Evolutionary conservation across 2,329 filamentous ascomycete genomes (phyloP).

Genomic region (Tothia fuscella): DNA sequence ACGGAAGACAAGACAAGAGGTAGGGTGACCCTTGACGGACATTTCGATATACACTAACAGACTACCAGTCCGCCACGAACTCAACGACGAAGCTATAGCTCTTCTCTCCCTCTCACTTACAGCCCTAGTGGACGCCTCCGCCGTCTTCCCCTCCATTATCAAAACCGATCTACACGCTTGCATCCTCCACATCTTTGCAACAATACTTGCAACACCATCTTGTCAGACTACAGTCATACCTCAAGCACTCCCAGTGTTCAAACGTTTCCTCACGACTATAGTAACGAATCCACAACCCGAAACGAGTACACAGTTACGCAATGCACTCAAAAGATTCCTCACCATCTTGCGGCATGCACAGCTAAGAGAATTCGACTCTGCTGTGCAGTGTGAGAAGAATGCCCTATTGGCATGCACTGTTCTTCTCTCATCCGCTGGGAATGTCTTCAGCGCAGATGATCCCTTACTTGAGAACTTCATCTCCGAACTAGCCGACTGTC

Average conservation of each 20-base stretch:
- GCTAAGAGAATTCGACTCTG: constrained; percentile 62
- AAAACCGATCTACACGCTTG: constrained; percentile 93
- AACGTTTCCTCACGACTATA: constrained; percentile 75
- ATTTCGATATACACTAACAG: constrained; percentile 2
- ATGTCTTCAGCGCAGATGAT: constrained; percentile 62
- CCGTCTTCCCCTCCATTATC: constrained; percentile 93
- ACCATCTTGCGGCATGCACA: constrained; percentile 67
- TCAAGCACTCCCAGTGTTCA: constrained; percentile 79
- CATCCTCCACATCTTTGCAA: constrained; percentile 92
- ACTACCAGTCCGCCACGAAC: constrained; percentile 53
- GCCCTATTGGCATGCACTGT: constrained; percentile 79
- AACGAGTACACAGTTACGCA: constrained; percentile 61
- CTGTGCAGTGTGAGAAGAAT: constrained; percentile 85
- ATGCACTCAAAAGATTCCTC: constrained; percentile 71
- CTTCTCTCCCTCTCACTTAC: constrained; percentile 72
- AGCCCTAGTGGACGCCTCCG: constrained; percentile 84
- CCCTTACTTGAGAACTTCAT: constrained; percentile 63
- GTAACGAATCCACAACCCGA: constrained; percentile 30
- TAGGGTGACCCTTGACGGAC: constrained; percentile 7
- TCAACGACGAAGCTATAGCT: constrained; percentile 76
- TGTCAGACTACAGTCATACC: constrained; percentile 86
- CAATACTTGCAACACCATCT: constrained; percentile 72
- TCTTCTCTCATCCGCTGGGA: constrained; percentile 69
- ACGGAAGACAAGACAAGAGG: constrained; percentile 38
- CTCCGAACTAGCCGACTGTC: constrained; percentile 72